Percentiles rank a stretch among this genome's conserved stretches.
These are phyloP conservation scores for Globisporangium ultimum DNA, from an alignment of 352 stramenopile species.

Conservation along the genomic window DNA sequence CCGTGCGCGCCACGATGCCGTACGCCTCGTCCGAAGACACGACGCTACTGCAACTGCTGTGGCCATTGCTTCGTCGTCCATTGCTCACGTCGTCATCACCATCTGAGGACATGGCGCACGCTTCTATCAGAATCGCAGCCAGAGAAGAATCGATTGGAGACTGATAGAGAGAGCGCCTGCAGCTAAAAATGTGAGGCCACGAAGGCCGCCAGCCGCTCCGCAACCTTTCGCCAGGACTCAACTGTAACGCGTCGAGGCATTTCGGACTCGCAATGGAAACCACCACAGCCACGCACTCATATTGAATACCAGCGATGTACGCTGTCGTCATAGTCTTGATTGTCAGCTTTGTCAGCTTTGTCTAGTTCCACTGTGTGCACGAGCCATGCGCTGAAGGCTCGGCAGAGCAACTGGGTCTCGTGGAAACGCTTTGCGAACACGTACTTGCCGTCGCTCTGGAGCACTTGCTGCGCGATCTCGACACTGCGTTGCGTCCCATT, in stretches of 20 bases:
- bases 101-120: constrained; percentile 15
- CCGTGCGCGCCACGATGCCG: constrained; percentile 41
- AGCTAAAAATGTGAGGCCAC: no score
- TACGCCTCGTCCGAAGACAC: constrained; percentile 49
- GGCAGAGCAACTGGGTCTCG: constrained; percentile 21
- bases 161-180: no score
- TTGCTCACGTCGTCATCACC: constrained; percentile 17
- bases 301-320: no score
- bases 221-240: no score
- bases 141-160: no score
- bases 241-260: no score
- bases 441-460: constrained; percentile 41
- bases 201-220: no score
- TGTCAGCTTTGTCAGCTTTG: no score
- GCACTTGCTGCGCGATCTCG: constrained; percentile 14
- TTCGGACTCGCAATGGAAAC: no score
- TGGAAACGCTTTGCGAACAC: constrained; percentile 41
- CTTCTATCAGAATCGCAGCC: not conserved
- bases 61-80: not conserved
- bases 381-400: constrained; percentile 21
- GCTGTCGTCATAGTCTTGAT: no score
- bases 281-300: no score
- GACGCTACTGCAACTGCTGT: not conserved
- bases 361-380: not conserved
- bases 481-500: not conserved